Evolutionary conservation across 2,329 filamentous ascomycete genomes (phyloP).

Genomic region (Paecilomyces sp.): DNA sequence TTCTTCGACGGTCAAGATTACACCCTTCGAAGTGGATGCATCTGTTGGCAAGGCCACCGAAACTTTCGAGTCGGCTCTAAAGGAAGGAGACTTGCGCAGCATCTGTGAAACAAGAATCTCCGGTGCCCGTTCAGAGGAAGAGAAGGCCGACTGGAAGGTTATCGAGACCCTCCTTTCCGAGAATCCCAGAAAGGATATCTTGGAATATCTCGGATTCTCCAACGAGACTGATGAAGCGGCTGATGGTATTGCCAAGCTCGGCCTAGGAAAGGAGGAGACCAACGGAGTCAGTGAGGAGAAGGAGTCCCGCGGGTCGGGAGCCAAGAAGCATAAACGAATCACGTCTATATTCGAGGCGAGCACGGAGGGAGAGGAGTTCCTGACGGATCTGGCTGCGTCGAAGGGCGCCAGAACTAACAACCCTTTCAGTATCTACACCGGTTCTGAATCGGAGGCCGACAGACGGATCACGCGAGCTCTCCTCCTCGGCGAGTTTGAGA

Average conservation of each 20-base stretch:
- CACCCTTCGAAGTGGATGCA: slow-evolving; percentile 81
- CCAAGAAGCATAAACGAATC: slow-evolving; percentile 55
- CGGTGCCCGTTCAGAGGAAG: slow-evolving; percentile 72
- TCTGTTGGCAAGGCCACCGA: slow-evolving; percentile 77
- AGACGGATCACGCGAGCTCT: slow-evolving; percentile 80
- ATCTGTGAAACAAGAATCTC: slow-evolving; percentile 77
- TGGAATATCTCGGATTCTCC: slow-evolving; percentile 84
- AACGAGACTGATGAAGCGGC: slow-evolving; percentile 49
- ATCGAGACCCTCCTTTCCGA: slow-evolving; percentile 81
- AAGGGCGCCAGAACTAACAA: slow-evolving; percentile 91
- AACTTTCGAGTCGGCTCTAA: slow-evolving; percentile 76
- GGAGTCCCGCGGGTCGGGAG: slow-evolving; percentile 39
- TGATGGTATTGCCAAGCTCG: slow-evolving; percentile 36
- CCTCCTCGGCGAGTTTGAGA: slow-evolving; percentile 84
- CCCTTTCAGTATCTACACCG: slow-evolving; percentile 83
- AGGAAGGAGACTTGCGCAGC: slow-evolving; percentile 65
- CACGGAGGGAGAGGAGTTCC: slow-evolving; percentile 73
- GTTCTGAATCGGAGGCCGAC: slow-evolving; percentile 76
- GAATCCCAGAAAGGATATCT: slow-evolving; percentile 77
- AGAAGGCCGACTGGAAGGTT: slow-evolving; percentile 93
- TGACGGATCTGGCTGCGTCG: slow-evolving; percentile 74
- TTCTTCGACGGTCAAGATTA: slow-evolving; percentile 72
- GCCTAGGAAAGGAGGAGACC: slow-evolving; percentile 32
- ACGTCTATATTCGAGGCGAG: slow-evolving; percentile 75
- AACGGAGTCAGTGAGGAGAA: slow-evolving; percentile 40